Evolutionary conservation across 805 yeast species (phyloP).

Genomic region (Kuraishia ogatae): DNA sequence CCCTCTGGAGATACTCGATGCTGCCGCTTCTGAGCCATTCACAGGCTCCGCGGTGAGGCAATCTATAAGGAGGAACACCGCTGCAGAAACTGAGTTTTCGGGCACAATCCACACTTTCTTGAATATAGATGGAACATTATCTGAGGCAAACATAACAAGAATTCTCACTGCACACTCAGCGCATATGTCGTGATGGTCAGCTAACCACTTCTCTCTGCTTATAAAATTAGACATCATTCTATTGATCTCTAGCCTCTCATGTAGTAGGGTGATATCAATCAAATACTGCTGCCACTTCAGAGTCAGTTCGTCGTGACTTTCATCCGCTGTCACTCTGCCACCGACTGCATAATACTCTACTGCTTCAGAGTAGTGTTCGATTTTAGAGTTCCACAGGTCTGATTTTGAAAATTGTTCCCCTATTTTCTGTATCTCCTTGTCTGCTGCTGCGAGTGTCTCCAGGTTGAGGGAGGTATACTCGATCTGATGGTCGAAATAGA

Average conservation of each 20-base stretch:
- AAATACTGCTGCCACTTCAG: slow-evolving; percentile 13
- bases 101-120: slow-evolving; percentile 17
- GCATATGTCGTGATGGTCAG: slow-evolving; percentile 13
- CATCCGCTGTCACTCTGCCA: slow-evolving; percentile 5
- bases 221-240: slow-evolving; percentile 19
- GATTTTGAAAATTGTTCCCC: not conserved
- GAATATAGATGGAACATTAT: slow-evolving; percentile 8
- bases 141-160: slow-evolving; percentile 9
- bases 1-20: not conserved
- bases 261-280: slow-evolving; percentile 8
- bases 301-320: slow-evolving; percentile 8
- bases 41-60: slow-evolving; percentile 7
- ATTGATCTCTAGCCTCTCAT: slow-evolving; percentile 20
- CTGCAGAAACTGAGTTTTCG: slow-evolving; percentile 16
- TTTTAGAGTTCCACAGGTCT: not conserved
- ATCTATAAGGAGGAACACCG: slow-evolving; percentile 20
- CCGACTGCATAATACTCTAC: not conserved
- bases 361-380: not conserved
- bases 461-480: slow-evolving; percentile 8
- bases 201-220: slow-evolving; percentile 15
- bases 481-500: slow-evolving; percentile 16
- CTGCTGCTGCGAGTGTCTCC: slow-evolving; percentile 14
- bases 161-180: slow-evolving; percentile 12
- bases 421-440: slow-evolving; percentile 12
- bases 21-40: not conserved